Evolutionary conservation across 768 basidiomycete genomes (phyloP).

Genomic region (Boletus pseudo-olivaceus): DNA sequence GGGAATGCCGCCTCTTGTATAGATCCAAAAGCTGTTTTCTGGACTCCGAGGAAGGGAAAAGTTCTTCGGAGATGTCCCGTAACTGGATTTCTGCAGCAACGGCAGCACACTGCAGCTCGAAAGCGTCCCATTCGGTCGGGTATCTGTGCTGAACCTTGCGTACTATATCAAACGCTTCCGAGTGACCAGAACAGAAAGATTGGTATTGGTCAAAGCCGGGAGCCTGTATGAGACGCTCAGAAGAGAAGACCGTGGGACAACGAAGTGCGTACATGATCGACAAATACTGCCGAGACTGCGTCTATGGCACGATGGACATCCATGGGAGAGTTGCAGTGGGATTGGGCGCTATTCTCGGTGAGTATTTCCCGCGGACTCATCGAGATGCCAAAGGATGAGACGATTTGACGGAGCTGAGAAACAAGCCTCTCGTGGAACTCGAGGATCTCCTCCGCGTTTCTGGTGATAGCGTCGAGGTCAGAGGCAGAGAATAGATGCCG

Average conservation of each 20-base stretch:
- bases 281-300: constrained; percentile 53
- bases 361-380: constrained; percentile 30
- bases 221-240: constrained; percentile 45
- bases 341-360: constrained; percentile 1
- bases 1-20: constrained; percentile 42
- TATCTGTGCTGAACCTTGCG: constrained; percentile 61
- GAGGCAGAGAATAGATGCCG: constrained; percentile 54
- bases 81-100: constrained; percentile 41
- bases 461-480: constrained; percentile 57
- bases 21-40: constrained; percentile 24
- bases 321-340: constrained; percentile 21
- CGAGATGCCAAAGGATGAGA: constrained; percentile 50
- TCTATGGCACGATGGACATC: constrained; percentile 39
- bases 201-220: constrained; percentile 76
- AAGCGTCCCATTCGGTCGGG: constrained; percentile 76
- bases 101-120: constrained; percentile 72
- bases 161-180: constrained; percentile 73
- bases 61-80: constrained; percentile 8
- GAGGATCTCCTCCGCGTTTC: constrained; percentile 68
- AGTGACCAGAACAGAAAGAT: constrained; percentile 82
- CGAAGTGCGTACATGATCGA: constrained; percentile 44
- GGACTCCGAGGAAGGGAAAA: constrained; percentile 1
- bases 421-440: constrained; percentile 66
- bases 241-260: background rate
- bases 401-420: constrained; percentile 46